phyloP scores from a whole-genome alignment of 257 asterid species.

The Coffea canephora region DNA sequence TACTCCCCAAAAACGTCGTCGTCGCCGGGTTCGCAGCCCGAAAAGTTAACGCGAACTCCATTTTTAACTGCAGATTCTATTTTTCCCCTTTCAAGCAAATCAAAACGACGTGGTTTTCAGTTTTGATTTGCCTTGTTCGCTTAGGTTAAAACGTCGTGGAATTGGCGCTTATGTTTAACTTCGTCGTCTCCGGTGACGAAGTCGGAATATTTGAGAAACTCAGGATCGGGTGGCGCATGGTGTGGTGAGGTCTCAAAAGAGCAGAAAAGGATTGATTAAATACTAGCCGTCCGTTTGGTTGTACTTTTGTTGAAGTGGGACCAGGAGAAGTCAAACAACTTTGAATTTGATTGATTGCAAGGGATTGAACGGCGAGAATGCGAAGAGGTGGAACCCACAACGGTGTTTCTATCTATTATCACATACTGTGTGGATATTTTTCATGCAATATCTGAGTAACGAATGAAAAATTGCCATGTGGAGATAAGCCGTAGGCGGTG shows the following conservation, averaged over 20 bases:
- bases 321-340: neutral
- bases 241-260: neutral
- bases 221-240: neutral
- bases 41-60: conserved; percentile 57
- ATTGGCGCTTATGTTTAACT: neutral
- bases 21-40: conserved; percentile 45
- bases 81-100: neutral
- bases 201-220: neutral
- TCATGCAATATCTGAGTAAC: conserved; percentile 18
- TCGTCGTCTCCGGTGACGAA: conserved; percentile 5
- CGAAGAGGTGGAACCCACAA: neutral
- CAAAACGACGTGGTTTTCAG: neutral
- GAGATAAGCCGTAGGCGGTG: conserved; percentile 16
- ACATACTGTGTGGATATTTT: neutral
- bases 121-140: neutral
- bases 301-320: neutral
- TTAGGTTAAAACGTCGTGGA: neutral
- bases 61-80: neutral
- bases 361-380: neutral
- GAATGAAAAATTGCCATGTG: conserved; percentile 15
- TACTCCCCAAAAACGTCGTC: conserved; percentile 37
- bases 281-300: conserved; percentile 8
- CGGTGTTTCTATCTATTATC: neutral
- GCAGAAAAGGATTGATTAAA: neutral
- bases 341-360: neutral